These are phyloP conservation scores for Neurospora crassa DNA, from an alignment of 2,329 filamentous ascomycete genomes.

Conservation along the genomic window DNA sequence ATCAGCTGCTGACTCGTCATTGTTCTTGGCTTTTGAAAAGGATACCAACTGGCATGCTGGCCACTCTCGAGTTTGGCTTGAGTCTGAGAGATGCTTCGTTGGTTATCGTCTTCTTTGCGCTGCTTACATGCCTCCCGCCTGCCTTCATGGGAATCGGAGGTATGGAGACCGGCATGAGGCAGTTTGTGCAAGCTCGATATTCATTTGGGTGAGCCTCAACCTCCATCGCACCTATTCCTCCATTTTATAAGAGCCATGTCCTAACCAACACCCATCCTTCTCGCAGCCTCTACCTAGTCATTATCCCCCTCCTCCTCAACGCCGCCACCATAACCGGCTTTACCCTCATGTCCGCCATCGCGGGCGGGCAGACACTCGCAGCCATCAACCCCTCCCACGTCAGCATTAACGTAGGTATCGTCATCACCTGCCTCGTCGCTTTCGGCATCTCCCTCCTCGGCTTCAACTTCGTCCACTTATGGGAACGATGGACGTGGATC, in stretches of 20 bases:
- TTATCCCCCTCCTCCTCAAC: constrained; percentile 43
- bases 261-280: background rate
- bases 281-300: constrained; percentile 36
- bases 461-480: constrained; percentile 42
- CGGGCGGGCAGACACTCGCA: constrained; percentile 44
- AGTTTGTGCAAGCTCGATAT: constrained; percentile 52
- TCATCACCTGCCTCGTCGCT: constrained; percentile 42
- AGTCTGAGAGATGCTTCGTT: constrained; percentile 45
- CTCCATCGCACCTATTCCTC: background rate
- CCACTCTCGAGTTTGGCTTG: constrained; percentile 43
- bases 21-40: constrained; percentile 19
- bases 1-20: background rate
- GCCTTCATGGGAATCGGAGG: constrained; percentile 47
- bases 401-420: constrained; percentile 45
- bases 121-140: constrained; percentile 42
- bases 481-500: constrained; percentile 48
- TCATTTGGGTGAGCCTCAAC: constrained; percentile 38
- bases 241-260: background rate
- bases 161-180: constrained; percentile 46
- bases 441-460: constrained; percentile 46
- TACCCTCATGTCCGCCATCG: constrained; percentile 44
- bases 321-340: constrained; percentile 49
- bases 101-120: constrained; percentile 49
- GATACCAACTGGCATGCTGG: constrained; percentile 49
- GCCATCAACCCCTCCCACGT: constrained; percentile 35